A percentile compares a stretch with the other conserved stretches of the same genome.
Conservation (phyloP, 2,329 filamentous ascomycete genomes). For the Xylariaceae sp. region DNA sequence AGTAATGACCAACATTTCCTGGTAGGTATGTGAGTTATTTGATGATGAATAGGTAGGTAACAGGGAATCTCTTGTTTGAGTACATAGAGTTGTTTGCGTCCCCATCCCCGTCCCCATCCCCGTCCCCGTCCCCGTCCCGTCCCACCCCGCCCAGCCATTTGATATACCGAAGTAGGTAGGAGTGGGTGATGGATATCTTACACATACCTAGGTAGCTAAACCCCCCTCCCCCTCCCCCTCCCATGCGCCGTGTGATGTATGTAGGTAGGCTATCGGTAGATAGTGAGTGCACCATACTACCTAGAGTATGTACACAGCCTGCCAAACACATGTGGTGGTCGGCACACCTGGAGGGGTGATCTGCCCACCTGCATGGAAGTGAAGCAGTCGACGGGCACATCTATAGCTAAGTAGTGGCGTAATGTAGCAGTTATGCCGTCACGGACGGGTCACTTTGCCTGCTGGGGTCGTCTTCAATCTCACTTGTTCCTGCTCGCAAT, state of each 20-base stretch:
- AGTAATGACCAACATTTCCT: no score
- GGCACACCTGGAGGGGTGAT: neutral
- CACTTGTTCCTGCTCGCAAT: neutral
- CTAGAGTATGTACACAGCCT: neutral
- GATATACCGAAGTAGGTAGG: slow-evolving; percentile 1
- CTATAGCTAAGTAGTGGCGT: neutral
- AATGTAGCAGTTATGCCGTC: neutral
- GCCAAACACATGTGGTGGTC: slow-evolving; percentile 16
- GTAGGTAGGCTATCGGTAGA: no score
- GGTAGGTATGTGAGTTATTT: no score
- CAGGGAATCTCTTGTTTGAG: neutral
- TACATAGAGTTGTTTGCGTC: neutral
- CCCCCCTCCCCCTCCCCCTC: neutral
- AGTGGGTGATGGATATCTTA: neutral
- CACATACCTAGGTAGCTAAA: neutral
- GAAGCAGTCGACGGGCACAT: no score
- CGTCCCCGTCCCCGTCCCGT: neutral
- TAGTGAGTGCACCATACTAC: no score
- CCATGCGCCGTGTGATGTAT: neutral
- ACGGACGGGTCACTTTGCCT: neutral
- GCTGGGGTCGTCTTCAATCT: neutral
- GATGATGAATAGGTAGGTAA: no score
- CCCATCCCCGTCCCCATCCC: neutral
- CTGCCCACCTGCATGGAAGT: neutral
- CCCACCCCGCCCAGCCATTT: neutral